phyloP scores from a whole-genome alignment of 495 filamentous ascomycete genomes.

The Lichina pygmaea region DNA sequence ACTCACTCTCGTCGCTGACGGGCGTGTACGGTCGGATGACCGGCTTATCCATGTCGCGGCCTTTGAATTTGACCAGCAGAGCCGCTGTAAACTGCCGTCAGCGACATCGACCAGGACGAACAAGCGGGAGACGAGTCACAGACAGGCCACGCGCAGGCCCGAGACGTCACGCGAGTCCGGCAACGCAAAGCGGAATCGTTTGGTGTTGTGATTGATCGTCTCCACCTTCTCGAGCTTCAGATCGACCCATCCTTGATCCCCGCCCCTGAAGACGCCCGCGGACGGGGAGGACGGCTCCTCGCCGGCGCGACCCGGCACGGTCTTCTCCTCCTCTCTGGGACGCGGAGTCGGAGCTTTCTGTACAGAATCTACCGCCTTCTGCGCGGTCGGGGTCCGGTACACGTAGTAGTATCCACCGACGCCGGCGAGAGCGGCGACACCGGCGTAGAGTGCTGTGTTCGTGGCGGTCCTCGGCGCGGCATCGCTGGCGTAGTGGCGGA shows the following conservation, averaged over 20 bases:
- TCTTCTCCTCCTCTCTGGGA: slow-evolving; percentile 16
- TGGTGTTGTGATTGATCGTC: slow-evolving; percentile 65
- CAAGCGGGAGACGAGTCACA: slow-evolving; percentile 3
- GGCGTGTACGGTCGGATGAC: slow-evolving; percentile 84
- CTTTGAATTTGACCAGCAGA: slow-evolving; percentile 67
- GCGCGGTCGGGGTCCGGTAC: background rate
- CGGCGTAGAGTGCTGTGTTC: slow-evolving; percentile 18
- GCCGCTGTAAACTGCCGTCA: slow-evolving; percentile 22
- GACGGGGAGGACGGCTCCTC: slow-evolving; percentile 15
- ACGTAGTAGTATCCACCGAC: slow-evolving; percentile 21
- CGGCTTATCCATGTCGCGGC: slow-evolving; percentile 49
- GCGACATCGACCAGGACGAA: background rate
- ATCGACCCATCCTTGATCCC: slow-evolving; percentile 61
- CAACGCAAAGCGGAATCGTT: slow-evolving; percentile 37
- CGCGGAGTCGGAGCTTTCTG: slow-evolving; percentile 14
- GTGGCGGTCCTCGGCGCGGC: slow-evolving; percentile 11
- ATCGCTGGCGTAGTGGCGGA: slow-evolving; percentile 28
- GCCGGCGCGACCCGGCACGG: slow-evolving; percentile 5
- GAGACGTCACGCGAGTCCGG: slow-evolving; percentile 63
- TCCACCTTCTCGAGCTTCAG: slow-evolving; percentile 58
- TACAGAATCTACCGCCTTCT: too few species aligned
- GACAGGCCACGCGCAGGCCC: slow-evolving; percentile 53
- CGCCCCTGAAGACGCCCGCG: slow-evolving; percentile 47
- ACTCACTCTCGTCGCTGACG: slow-evolving; percentile 54
- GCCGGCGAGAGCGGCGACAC: slow-evolving; percentile 14